Percentiles rank a stretch among this genome's conserved stretches.
These are phyloP conservation scores for Apophysomyces trapeziformis DNA, from an alignment of 371 early-diverging fungal species.

Conservation along the genomic window DNA sequence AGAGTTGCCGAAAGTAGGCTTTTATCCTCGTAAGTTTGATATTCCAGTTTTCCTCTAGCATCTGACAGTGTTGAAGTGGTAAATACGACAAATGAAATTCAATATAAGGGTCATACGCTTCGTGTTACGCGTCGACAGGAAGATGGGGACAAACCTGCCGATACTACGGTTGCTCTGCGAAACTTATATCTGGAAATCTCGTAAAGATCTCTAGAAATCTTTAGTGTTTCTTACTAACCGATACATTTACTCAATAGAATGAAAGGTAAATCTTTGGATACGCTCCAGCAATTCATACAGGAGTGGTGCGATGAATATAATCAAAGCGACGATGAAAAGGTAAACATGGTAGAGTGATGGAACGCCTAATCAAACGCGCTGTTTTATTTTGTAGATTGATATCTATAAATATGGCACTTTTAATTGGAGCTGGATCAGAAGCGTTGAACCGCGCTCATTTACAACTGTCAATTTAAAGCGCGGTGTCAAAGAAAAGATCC, in stretches of 20 bases:
- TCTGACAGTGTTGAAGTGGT: slow-evolving; percentile 13
- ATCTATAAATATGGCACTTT: slow-evolving; percentile 23
- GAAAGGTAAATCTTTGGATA: slow-evolving; percentile 24
- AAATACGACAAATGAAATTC: slow-evolving; percentile 23
- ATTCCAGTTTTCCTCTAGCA: not conserved
- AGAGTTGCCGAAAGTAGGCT: slow-evolving; percentile 21
- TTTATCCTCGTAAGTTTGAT: slow-evolving; percentile 37
- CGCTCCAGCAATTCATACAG: slow-evolving; percentile 34
- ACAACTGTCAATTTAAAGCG: slow-evolving; percentile 32
- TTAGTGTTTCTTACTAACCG: not conserved
- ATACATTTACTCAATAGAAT: slow-evolving; percentile 23
- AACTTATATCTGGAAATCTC: slow-evolving; percentile 23
- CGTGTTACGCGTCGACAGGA: slow-evolving; percentile 16
- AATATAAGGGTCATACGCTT: slow-evolving; percentile 31
- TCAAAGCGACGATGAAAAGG: slow-evolving; percentile 17
- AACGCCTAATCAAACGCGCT: not conserved
- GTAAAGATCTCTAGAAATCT: slow-evolving; percentile 14
- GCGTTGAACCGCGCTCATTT: slow-evolving; percentile 34
- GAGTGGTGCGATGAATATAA: slow-evolving; percentile 39
- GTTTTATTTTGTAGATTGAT: slow-evolving; percentile 16
- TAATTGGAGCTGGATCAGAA: slow-evolving; percentile 19
- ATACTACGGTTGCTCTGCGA: slow-evolving; percentile 3
- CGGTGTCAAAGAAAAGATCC: slow-evolving; percentile 38
- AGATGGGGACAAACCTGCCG: not conserved
- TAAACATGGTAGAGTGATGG: not conserved